Evolutionary conservation across 2,329 filamentous ascomycete genomes (phyloP).

Genomic region (Talaromyces marneffei): DNA sequence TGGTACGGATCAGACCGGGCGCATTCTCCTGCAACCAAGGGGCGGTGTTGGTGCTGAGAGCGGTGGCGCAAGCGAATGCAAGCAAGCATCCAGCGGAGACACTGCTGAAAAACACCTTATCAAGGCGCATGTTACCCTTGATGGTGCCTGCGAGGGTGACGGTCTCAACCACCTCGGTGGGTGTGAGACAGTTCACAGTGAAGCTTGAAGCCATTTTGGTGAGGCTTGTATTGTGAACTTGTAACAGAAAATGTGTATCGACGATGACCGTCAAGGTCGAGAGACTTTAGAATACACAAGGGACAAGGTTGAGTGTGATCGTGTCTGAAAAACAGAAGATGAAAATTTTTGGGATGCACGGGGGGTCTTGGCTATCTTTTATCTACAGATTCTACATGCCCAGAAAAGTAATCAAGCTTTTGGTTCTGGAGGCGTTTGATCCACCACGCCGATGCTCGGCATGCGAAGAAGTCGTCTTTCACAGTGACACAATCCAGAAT

Average conservation of each 20-base stretch:
- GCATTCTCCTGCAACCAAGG: conserved; percentile 48
- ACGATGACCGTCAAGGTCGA: neutral
- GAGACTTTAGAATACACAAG: neutral
- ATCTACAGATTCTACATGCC: neutral
- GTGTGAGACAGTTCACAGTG: conserved; percentile 40
- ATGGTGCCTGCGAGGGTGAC: conserved; percentile 46
- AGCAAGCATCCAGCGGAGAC: conserved; percentile 50
- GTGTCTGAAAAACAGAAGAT: neutral
- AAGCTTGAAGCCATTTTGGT: conserved; percentile 7
- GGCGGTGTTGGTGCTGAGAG: conserved; percentile 42
- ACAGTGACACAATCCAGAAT: too few species aligned
- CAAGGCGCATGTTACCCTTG: conserved; percentile 49
- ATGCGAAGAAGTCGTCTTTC: neutral
- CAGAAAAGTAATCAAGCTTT: neutral
- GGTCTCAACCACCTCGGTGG: conserved; percentile 47
- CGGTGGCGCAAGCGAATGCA: conserved; percentile 47
- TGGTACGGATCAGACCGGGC: conserved; percentile 43
- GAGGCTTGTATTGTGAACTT: neutral
- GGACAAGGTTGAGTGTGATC: neutral
- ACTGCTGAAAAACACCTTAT: conserved; percentile 49
- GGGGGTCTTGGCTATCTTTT: neutral
- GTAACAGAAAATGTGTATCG: neutral
- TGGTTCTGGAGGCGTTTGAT: neutral
- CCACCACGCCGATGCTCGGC: neutral
- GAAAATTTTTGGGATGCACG: neutral